Evolutionary conservation across 169 alveolate genomes (phyloP), one percentile per base, ranked within the genome.

Genomic region (Eimeria acervulina): DNA sequence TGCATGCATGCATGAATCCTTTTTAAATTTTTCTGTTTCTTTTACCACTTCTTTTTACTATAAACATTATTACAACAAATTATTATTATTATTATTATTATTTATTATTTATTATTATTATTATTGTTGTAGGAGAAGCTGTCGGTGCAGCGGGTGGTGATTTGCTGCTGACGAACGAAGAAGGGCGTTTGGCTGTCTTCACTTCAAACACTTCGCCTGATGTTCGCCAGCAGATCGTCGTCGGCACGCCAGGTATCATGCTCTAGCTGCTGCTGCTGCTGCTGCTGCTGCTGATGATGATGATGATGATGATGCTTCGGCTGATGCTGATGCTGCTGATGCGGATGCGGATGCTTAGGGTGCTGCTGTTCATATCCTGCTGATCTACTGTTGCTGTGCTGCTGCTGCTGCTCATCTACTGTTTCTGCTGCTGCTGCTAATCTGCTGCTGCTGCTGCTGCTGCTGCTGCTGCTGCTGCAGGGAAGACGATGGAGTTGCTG

Each of bases 231-330:
- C 95, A 74, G 12, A 98, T 99, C 63, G 98, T 99, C 33, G 99
- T 99, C 51, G 99, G 99, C 40, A 99, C 99, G 7, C 99, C 99
- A 31, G 99, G 99, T 28, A 98, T 99, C 28, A 4, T 28, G 52
- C n/a, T 26, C 21, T 6, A 15, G 84, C 84, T 74, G 84, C 47
- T 74, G 84, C 84, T 74, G 84, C 84, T 74, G 84, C 84, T 74
- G 38, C 84, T 74, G 84, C 84, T 74, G 38, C 52, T 74, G n/a
- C 47, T 74, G 38, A 5, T 74, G 38, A 8, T 74, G 76, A 21
- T 55, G 21, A 21, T 55, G 68, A 21, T 55, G 13, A 21, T 17
- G 76, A 5, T 66, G 7, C 36, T 26, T 23, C 21, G 5, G 76
- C 21, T 26, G 76, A 4, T 66, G 21, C 10, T 7, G 10, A 7